These are phyloP conservation scores for Entomortierella lignicola DNA, from an alignment of 192 early-diverging fungal species.

Conservation along the genomic window DNA sequence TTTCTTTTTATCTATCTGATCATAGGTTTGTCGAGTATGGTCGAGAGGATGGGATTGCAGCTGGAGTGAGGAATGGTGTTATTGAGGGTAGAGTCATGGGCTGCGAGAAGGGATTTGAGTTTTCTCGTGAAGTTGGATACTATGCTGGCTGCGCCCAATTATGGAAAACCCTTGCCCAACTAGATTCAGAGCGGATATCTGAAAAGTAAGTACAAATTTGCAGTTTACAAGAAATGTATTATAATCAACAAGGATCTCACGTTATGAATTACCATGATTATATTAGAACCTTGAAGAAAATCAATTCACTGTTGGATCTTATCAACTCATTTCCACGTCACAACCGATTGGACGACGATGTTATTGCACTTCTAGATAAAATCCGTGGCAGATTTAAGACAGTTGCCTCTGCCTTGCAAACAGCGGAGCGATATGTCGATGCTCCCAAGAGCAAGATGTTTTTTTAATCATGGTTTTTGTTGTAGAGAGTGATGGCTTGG, in stretches of 20 bases:
- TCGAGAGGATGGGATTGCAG: slow-evolving; percentile 63
- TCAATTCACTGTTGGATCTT: slow-evolving; percentile 53
- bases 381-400: slow-evolving; percentile 67
- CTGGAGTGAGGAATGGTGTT: slow-evolving; percentile 59
- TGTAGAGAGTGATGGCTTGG: too few relatives aligned
- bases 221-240: too few relatives aligned
- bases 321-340: slow-evolving; percentile 60
- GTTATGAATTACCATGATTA: background rate
- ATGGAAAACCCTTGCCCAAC: slow-evolving; percentile 54
- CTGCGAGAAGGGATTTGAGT: slow-evolving; percentile 67
- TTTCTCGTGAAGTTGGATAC: slow-evolving; percentile 66
- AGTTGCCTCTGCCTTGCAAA: slow-evolving; percentile 57
- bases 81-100: slow-evolving; percentile 67
- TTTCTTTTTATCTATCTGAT: too few relatives aligned
- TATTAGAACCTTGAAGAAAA: slow-evolving; percentile 60
- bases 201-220: slow-evolving; percentile 63
- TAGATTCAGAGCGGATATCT: slow-evolving; percentile 48
- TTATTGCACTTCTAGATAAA: slow-evolving; percentile 60
- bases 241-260: background rate
- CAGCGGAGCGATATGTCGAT: slow-evolving; percentile 40
- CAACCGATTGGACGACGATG: slow-evolving; percentile 61
- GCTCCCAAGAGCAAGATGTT: slow-evolving; percentile 52
- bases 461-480: slow-evolving; percentile 21
- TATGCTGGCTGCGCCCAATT: slow-evolving; percentile 62
- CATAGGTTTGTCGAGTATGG: slow-evolving; percentile 68